Evolutionary conservation across 768 basidiomycete species (phyloP).

Genomic region (Leccinellum luteum): DNA sequence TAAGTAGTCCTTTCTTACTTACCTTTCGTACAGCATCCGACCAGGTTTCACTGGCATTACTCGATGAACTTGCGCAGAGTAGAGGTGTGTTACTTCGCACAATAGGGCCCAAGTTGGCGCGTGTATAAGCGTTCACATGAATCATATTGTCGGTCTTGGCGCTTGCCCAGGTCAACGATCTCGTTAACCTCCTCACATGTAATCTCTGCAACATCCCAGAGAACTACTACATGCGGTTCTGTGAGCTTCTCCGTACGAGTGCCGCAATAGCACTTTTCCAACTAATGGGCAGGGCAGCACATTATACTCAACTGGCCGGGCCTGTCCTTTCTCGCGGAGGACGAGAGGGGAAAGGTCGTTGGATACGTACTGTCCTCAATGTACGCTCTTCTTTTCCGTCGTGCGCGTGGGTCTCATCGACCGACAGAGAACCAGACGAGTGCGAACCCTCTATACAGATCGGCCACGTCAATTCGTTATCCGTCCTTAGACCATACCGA

Average conservation of each 20-base stretch:
- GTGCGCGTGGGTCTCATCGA: conserved; percentile 1
- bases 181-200: conserved; percentile 48
- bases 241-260: conserved; percentile 16
- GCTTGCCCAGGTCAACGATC: conserved; percentile 40
- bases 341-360: conserved; percentile 46
- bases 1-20: not conserved
- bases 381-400: conserved; percentile 31
- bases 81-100: conserved; percentile 21
- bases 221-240: conserved; percentile 38
- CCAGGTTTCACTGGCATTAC: not conserved
- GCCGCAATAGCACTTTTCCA: not conserved
- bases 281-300: conserved; percentile 39
- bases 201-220: conserved; percentile 55
- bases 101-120: not conserved
- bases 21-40: not conserved
- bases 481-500: conserved; percentile 28
- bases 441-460: conserved; percentile 6
- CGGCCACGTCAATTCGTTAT: conserved; percentile 30
- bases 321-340: conserved; percentile 52
- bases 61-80: conserved; percentile 30
- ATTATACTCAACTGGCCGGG: conserved; percentile 51
- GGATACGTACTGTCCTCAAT: conserved; percentile 59
- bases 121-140: not conserved
- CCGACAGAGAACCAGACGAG: conserved; percentile 25
- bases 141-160: not conserved